Conservation (phyloP, 129 eudicot species). For the Scalesia atractyloides region DNA sequence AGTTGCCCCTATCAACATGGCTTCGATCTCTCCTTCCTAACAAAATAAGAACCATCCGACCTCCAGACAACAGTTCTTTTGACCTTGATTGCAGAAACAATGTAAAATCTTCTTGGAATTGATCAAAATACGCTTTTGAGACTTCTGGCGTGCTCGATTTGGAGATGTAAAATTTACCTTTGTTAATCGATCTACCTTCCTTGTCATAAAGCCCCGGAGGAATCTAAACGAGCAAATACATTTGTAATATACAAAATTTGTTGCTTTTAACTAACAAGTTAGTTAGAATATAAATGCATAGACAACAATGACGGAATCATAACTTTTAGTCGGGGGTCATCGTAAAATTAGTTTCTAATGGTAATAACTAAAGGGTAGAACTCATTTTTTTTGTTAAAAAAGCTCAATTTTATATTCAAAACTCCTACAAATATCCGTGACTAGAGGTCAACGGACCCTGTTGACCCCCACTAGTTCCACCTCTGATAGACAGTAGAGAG, state of each 20-base stretch:
- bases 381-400: no score
- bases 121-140: conserved; percentile 51
- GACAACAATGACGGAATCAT: no score
- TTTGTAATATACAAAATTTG: no score
- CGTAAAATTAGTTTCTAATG: no score
- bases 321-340: no score
- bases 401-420: no score
- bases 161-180: conserved; percentile 68
- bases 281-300: no score
- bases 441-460: no score
- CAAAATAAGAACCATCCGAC: conserved; percentile 73
- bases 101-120: conserved; percentile 71
- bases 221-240: conserved; percentile 38
- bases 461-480: no score
- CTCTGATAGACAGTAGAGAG: conserved; percentile 40
- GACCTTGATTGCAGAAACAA: conserved; percentile 73
- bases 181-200: conserved; percentile 61
- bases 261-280: no score
- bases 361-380: no score
- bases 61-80: conserved; percentile 58
- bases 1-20: conserved; percentile 76
- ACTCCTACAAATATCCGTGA: no score
- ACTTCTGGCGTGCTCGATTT: conserved; percentile 61
- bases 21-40: conserved; percentile 60
- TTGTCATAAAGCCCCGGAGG: conserved; percentile 72